Percentiles rank a stretch among this genome's conserved stretches.
Evolutionary conservation across 371 early-diverging fungal species (phyloP).

Genomic region (Sporodiniella umbellata): DNA sequence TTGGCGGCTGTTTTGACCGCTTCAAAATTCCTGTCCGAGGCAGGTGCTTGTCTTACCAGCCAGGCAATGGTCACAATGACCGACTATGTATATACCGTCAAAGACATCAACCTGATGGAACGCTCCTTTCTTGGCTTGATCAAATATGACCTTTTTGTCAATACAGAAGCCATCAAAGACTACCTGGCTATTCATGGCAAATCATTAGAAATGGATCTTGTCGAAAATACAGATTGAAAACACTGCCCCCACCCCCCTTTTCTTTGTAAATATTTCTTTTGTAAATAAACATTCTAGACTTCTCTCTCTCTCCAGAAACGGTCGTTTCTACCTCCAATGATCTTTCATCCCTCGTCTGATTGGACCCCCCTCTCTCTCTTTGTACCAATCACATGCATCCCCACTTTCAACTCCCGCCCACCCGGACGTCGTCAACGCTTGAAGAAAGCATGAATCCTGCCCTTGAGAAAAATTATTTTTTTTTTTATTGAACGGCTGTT

Average conservation of each 20-base stretch:
- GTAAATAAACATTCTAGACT: too few species aligned
- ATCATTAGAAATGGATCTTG: constrained; percentile 44
- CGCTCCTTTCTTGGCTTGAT: constrained; percentile 46
- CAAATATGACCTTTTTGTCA: constrained; percentile 44
- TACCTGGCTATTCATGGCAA: constrained; percentile 44
- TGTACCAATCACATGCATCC: too few species aligned
- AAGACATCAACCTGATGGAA: constrained; percentile 59
- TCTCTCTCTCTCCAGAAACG: too few species aligned
- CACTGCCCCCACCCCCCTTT: not conserved
- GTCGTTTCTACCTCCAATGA: too few species aligned
- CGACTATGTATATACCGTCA: constrained; percentile 55
- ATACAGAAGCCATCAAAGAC: constrained; percentile 40
- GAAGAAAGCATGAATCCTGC: too few species aligned
- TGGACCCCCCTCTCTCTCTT: too few species aligned
- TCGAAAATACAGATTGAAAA: constrained; percentile 30
- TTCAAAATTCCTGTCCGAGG: constrained; percentile 64
- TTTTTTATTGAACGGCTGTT: too few species aligned
- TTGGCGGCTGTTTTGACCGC: constrained; percentile 69
- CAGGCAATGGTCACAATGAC: constrained; percentile 61
- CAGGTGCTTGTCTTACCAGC: constrained; percentile 54
- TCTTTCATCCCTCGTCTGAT: too few species aligned
- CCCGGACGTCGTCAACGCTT: too few species aligned
- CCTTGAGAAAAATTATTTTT: too few species aligned
- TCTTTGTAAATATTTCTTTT: not conserved
- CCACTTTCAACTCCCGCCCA: too few species aligned